Base-by-base conservation (phyloP, 352 stramenopile species). In the Globisporangium barbulae region DNA sequence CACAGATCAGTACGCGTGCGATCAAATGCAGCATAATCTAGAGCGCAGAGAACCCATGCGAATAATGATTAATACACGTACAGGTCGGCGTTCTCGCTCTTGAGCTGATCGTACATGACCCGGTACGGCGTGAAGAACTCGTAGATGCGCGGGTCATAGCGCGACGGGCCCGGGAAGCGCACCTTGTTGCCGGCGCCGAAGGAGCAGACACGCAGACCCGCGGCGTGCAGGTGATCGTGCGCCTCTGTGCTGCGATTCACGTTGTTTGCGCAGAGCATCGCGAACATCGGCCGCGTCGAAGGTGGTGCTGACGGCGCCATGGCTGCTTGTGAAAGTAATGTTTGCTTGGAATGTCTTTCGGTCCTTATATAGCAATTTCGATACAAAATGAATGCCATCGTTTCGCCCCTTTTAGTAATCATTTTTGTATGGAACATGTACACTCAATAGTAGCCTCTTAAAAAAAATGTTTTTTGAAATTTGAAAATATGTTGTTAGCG, bases 231-330 rank as follows among this genome's bases (percentile, higher is more conserved):
- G 55, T 93, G 81, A 65, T 94, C 86, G 57, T 97, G 89, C 22
- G 89, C 89, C 71, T 96, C 89, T 5, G 90, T 96, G 74, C 83
- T 94, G 53, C 89, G 84, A 69, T 97, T 96, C 57, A 96, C 89
- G 74, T 96, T 97, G 79, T 94, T 95, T 48, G 88, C 86, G 73
- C 89, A 97, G 28, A 96, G 69, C 82, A 96, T 93, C 33, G 84
- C 81, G 63, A 96, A 96, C 73, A 91, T 85, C 33, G 81, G 78
- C 13, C 77, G 80, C 48, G 58, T 30, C 1, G 54, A 21, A 12
- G 8, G 35, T 41, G 35, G 5, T 37, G 33, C 35, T 41, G 39
- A 10, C 15, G 53, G 31, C 12, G 53, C 5, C 53, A 58, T 58
- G 31, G 31, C 47, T 45, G 47, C 10, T 53, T 31, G 48, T n/a